Conservation (phyloP, 345 rosid genomes). For the Murraya koenigii region DNA sequence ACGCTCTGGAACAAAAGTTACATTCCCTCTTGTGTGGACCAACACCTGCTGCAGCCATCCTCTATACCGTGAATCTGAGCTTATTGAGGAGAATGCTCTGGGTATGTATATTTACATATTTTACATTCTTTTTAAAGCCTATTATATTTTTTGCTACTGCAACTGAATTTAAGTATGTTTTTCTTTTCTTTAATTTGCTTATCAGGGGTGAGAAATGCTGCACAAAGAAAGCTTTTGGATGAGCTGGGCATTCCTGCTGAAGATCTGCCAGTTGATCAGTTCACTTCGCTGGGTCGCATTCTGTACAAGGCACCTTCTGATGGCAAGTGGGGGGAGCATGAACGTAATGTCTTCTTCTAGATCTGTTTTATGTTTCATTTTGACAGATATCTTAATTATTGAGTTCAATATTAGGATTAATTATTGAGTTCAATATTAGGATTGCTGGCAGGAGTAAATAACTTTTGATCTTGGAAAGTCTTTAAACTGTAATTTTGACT, state of each 20-base stretch:
- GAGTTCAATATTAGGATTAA: not conserved
- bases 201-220: constrained; percentile 93
- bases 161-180: not conserved
- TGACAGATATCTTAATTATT: not conserved
- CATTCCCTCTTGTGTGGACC: constrained; percentile 98
- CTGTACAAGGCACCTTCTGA: constrained; percentile 98
- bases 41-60: constrained; percentile 99
- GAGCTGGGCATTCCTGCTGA: constrained; percentile 93
- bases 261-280: constrained; percentile 88
- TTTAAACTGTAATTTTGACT: not conserved
- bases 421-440: not conserved
- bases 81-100: constrained; percentile 59
- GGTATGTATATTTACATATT: constrained; percentile 41
- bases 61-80: constrained; percentile 84
- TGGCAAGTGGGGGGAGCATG: constrained; percentile 99
- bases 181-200: constrained; percentile 4
- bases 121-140: not conserved
- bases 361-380: not conserved
- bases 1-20: constrained; percentile 93
- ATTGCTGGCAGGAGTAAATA: not conserved
- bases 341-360: constrained; percentile 50
- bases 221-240: constrained; percentile 95
- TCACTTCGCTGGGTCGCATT: constrained; percentile 69
- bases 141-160: not conserved
- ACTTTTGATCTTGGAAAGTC: not conserved